Conservation (phyloP, 495 filamentous ascomycete genomes). For the Aspergillus cavernicola region DNA sequence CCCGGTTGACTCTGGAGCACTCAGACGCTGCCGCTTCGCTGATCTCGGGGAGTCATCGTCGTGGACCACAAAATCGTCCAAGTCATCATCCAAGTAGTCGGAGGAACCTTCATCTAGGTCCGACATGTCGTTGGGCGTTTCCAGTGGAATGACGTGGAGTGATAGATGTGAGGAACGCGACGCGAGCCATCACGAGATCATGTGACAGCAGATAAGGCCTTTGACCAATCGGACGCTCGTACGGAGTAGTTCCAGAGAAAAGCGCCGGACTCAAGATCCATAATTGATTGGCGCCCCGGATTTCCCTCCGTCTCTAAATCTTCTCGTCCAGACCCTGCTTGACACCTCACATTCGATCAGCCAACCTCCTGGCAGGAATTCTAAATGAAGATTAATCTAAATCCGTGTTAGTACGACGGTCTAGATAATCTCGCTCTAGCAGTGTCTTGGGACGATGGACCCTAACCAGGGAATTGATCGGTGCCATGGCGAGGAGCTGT, state of each 20-base stretch:
- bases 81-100: constrained; percentile 16
- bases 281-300: not conserved
- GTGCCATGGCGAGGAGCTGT: constrained; percentile 11
- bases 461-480: constrained; percentile 10
- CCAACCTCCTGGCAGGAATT: not conserved
- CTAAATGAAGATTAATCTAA: not conserved
- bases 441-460: not conserved
- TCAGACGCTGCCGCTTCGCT: constrained; percentile 36
- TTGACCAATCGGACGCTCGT: not conserved
- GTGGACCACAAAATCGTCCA: constrained; percentile 32
- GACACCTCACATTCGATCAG: constrained; percentile 8
- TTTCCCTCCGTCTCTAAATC: not conserved
- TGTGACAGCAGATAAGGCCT: not conserved
- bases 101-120: constrained; percentile 20
- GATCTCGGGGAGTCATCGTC: constrained; percentile 24
- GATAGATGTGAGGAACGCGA: not conserved
- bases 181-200: constrained; percentile 13
- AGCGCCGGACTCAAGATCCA: too few species aligned
- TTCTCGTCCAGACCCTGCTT: not conserved
- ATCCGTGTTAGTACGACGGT: not conserved
- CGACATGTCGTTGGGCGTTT: constrained; percentile 16
- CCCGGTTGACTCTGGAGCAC: constrained; percentile 2
- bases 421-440: not conserved
- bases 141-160: not conserved
- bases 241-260: too few species aligned